phyloP scores from a whole-genome alignment of 2,329 filamentous ascomycete genomes.

The Trichoderma arundinaceum region DNA sequence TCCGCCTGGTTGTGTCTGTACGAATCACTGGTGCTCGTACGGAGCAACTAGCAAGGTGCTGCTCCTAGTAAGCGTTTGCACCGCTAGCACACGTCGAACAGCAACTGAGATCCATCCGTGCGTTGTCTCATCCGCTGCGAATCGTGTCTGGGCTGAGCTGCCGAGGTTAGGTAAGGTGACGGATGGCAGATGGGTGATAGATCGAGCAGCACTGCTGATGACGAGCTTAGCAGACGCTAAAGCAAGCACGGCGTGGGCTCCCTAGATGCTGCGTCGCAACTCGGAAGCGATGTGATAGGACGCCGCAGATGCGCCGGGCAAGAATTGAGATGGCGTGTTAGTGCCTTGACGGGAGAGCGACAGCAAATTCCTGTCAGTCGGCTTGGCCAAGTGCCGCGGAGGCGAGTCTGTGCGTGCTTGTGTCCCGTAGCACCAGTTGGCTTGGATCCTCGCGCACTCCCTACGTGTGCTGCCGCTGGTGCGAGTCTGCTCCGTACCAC shows the following conservation, averaged over 20 bases:
- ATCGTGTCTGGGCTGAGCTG: slow-evolving; percentile 3
- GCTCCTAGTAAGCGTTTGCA: slow-evolving; percentile 5
- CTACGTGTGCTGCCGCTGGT: not conserved
- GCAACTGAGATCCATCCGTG: slow-evolving; percentile 10
- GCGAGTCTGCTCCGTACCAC: slow-evolving; percentile 8
- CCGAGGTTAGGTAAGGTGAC: slow-evolving; percentile 22
- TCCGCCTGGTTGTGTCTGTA: slow-evolving; percentile 5
- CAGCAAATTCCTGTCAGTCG: slow-evolving; percentile 20
- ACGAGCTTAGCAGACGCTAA: not conserved
- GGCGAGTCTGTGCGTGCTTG: slow-evolving; percentile 1
- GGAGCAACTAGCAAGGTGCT: slow-evolving; percentile 1
- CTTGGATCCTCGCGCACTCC: no score
- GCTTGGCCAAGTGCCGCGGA: slow-evolving; percentile 6
- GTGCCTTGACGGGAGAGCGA: not conserved
- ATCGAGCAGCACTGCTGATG: slow-evolving; percentile 4
- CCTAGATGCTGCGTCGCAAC: not conserved
- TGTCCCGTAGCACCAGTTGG: not conserved
- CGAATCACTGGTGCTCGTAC: not conserved
- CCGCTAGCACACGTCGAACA: not conserved
- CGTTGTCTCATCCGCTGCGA: slow-evolving; percentile 16
- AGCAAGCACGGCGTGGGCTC: not conserved
- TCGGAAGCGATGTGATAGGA: not conserved
- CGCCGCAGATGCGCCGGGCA: no score
- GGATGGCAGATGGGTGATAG: slow-evolving; percentile 7
- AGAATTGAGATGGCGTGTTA: not conserved